Evolutionary conservation across 805 yeast species (phyloP).

Genomic region (Torulaspora quercuum): DNA sequence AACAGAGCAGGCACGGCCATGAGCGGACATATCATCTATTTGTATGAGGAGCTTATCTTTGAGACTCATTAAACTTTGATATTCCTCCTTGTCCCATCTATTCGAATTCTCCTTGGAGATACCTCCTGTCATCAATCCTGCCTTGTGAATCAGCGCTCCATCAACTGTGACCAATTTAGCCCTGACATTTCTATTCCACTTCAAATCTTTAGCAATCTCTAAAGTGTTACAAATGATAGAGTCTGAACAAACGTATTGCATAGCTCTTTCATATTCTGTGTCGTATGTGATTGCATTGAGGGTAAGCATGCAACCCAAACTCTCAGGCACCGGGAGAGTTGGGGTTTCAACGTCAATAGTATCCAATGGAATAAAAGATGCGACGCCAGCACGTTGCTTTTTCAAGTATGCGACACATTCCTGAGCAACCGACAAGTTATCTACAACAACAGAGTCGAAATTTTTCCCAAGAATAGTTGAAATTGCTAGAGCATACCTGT

Average conservation of each 20-base stretch:
- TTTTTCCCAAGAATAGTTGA: slow-evolving; percentile 74
- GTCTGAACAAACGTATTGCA: slow-evolving; percentile 74
- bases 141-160: slow-evolving; percentile 79
- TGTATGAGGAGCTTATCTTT: slow-evolving; percentile 48
- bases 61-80: slow-evolving; percentile 49
- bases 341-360: slow-evolving; percentile 68
- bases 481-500: slow-evolving; percentile 68
- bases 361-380: slow-evolving; percentile 86
- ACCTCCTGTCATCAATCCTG: slow-evolving; percentile 95
- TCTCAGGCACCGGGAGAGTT: slow-evolving; percentile 21
- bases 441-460: slow-evolving; percentile 82
- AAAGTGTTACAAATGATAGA: slow-evolving; percentile 74
- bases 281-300: slow-evolving; percentile 73
- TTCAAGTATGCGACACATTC: slow-evolving; percentile 76
- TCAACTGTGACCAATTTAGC: slow-evolving; percentile 75
- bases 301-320: slow-evolving; percentile 42
- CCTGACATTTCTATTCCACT: slow-evolving; percentile 59
- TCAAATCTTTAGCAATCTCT: slow-evolving; percentile 62
- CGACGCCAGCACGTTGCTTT: slow-evolving; percentile 79
- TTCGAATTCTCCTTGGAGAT: slow-evolving; percentile 44
- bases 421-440: slow-evolving; percentile 60
- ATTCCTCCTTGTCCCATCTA: slow-evolving; percentile 73
- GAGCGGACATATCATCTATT: slow-evolving; percentile 41
- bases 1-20: slow-evolving; percentile 50
- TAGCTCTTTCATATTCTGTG: slow-evolving; percentile 64